A percentile compares a stretch with the other conserved stretches of the same genome.
phyloP scores from a whole-genome alignment of 2,329 filamentous ascomycete genomes.

The Hymenoscyphus albidus region DNA sequence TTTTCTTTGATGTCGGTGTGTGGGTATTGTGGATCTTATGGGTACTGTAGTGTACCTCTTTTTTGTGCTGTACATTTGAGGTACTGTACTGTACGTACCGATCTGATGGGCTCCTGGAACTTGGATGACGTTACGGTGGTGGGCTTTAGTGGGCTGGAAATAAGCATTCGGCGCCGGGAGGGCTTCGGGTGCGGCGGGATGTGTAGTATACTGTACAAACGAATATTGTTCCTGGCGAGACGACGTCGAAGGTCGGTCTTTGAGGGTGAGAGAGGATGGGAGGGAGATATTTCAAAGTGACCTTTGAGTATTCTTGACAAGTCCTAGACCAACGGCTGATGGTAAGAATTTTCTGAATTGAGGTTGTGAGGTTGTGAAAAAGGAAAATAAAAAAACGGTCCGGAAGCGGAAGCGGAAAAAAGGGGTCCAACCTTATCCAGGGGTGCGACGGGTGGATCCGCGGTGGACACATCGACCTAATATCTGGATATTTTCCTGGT shows the following conservation, averaged over 20 bases:
- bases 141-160: not conserved
- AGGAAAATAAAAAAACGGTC: not conserved
- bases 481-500: not conserved
- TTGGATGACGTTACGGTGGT: not conserved
- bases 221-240: not conserved
- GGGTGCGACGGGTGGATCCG: not conserved
- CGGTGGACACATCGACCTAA: not conserved
- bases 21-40: not conserved
- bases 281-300: not conserved
- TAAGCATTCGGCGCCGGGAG: conserved; percentile 1
- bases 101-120: not conserved
- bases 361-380: not conserved
- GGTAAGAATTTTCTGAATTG: no score
- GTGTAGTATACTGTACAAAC: not conserved
- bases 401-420: not conserved
- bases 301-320: not conserved
- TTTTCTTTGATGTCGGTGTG: not conserved
- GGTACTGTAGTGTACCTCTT: not conserved
- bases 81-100: not conserved
- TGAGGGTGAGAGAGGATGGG: not conserved
- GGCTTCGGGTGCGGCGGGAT: not conserved
- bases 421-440: not conserved
- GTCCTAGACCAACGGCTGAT: not conserved
- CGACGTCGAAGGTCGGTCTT: not conserved
- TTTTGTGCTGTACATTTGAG: not conserved